Percentiles rank a stretch among this genome's conserved stretches.
phyloP scores from a whole-genome alignment of 805 yeast genomes.

The Suhomyces prunicola region DNA sequence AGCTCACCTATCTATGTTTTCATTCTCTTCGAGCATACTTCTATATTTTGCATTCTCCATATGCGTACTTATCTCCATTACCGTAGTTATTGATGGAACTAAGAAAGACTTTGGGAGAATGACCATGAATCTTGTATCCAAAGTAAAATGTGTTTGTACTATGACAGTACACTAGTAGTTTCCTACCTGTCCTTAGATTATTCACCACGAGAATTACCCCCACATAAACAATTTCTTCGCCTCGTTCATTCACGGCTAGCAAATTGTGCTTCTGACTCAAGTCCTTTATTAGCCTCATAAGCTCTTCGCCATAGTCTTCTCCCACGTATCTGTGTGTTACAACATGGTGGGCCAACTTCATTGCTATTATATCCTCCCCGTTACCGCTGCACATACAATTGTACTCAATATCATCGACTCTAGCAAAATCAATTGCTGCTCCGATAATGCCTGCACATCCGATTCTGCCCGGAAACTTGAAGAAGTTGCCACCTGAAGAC shows the following conservation, averaged over 20 bases:
- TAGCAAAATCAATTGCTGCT: conserved; percentile 33
- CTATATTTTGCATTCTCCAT: conserved; percentile 23
- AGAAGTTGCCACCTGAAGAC: conserved; percentile 55
- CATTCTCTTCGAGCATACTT: not conserved
- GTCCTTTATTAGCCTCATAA: conserved; percentile 15
- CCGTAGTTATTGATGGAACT: conserved; percentile 12
- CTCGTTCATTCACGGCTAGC: conserved; percentile 10
- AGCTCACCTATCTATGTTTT: no score
- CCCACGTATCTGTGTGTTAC: conserved; percentile 12
- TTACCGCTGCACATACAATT: conserved; percentile 49
- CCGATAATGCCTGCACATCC: conserved; percentile 57
- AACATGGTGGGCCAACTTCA: conserved; percentile 37
- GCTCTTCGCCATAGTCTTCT: conserved; percentile 15
- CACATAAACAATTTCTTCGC: conserved; percentile 21
- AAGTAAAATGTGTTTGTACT: conserved; percentile 30
- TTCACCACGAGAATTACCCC: conserved; percentile 28
- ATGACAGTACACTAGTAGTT: conserved; percentile 31
- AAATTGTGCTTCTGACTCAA: conserved; percentile 9
- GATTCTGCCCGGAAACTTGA: conserved; percentile 47
- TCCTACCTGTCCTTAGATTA: conserved; percentile 3
- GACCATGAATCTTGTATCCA: conserved; percentile 15
- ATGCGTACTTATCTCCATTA: conserved; percentile 20
- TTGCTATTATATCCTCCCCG: conserved; percentile 52
- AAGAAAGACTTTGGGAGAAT: conserved; percentile 18
- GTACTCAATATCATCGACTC: conserved; percentile 19